phyloP scores from a whole-genome alignment of 805 yeast species.

The Metschnikowia shivogae region DNA sequence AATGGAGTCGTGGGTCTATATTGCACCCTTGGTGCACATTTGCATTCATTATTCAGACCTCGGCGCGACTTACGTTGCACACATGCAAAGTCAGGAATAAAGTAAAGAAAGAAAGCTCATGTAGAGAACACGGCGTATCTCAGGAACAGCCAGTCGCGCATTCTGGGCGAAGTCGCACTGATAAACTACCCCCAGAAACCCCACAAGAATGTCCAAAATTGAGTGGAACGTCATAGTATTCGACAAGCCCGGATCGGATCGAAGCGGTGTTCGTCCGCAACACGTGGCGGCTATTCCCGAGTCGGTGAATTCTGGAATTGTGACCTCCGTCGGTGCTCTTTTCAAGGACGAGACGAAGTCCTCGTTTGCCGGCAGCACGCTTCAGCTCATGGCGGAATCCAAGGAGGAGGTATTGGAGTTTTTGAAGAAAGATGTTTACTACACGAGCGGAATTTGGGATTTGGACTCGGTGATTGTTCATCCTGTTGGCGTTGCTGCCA shows the following conservation, averaged over 20 bases:
- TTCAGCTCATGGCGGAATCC: constrained; percentile 59
- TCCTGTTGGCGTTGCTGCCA: constrained; percentile 42
- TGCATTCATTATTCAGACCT: constrained; percentile 17
- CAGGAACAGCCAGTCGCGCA: not conserved
- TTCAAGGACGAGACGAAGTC: constrained; percentile 44
- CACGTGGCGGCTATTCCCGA: constrained; percentile 51
- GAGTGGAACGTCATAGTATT: constrained; percentile 54
- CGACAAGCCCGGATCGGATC: constrained; percentile 64
- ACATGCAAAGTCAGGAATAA: not conserved
- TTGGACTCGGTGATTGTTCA: constrained; percentile 54
- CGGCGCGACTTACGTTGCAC: constrained; percentile 1
- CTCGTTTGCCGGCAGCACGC: constrained; percentile 64
- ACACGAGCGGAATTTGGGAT: constrained; percentile 73
- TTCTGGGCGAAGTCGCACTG: not conserved
- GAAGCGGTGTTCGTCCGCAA: constrained; percentile 47
- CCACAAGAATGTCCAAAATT: constrained; percentile 14
- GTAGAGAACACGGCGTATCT: no score
- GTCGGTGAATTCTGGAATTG: constrained; percentile 34
- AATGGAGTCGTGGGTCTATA: not conserved
- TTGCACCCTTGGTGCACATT: constrained; percentile 7
- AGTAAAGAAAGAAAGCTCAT: no score
- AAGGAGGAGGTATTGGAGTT: constrained; percentile 63
- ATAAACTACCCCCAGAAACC: not conserved
- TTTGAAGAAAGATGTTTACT: constrained; percentile 60
- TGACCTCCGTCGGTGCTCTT: constrained; percentile 49